Conservation (phyloP, 257 asterid genomes). For the Galeopsis tetrahit region DNA sequence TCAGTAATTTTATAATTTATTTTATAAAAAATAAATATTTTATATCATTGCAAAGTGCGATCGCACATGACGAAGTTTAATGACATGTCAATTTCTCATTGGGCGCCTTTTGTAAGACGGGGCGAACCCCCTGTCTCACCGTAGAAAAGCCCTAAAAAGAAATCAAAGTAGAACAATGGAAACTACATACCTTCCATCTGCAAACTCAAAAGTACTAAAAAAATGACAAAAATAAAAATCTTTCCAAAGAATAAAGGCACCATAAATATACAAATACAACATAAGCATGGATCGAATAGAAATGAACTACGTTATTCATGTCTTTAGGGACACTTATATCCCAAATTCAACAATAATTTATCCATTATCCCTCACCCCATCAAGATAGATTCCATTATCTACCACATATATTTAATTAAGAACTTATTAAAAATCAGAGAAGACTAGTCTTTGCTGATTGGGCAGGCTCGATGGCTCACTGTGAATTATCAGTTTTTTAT, state of each 20-base stretch:
- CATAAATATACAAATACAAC: not conserved
- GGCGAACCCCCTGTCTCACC: no score
- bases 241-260: slow-evolving; percentile 9
- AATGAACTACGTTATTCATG: not conserved
- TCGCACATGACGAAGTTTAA: no score
- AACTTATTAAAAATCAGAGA: not conserved
- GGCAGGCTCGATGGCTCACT: no score
- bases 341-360: not conserved
- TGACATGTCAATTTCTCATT: no score
- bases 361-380: slow-evolving; percentile 11
- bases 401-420: not conserved
- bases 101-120: no score
- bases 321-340: not conserved
- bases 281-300: not conserved
- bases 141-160: no score
- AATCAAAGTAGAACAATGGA: not conserved
- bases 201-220: slow-evolving; percentile 66
- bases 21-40: no score
- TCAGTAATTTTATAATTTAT: no score
- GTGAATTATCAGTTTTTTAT: no score
- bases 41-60: no score
- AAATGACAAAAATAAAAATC: no score
- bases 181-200: slow-evolving; percentile 78
- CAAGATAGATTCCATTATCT: not conserved
- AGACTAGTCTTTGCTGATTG: no score